Evolutionary conservation across 306 rosid genomes (phyloP).

Genomic region (Luffa aegyptiaca): DNA sequence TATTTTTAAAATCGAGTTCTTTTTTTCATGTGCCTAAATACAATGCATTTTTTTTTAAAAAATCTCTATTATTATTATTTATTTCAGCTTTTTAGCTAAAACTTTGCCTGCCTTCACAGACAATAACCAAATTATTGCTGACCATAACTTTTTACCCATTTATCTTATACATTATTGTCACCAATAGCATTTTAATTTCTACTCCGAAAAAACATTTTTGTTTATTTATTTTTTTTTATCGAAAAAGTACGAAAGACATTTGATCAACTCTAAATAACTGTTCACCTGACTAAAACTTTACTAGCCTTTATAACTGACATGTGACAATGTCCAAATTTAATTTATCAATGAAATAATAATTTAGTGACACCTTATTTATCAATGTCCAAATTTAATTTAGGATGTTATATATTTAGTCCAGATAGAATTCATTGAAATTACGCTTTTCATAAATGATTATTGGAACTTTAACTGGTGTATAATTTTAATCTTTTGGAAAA

Average conservation of each 20-base stretch:
- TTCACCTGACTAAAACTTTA: background rate
- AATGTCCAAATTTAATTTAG: no score
- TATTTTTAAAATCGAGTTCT: background rate
- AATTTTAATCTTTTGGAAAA: background rate
- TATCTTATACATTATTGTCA: constrained; percentile 8
- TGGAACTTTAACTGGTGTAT: background rate
- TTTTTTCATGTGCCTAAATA: background rate
- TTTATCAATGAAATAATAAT: no score
- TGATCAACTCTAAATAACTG: background rate
- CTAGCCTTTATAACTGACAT: no score
- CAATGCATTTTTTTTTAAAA: background rate
- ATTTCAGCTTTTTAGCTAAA: constrained; percentile 13
- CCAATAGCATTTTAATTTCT: background rate
- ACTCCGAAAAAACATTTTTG: background rate
- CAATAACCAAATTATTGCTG: constrained; percentile 20
- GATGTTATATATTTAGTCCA: background rate
- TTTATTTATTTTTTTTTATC: background rate
- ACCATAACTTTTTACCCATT: constrained; percentile 14
- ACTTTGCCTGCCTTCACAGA: constrained; percentile 17
- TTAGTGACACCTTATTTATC: no score
- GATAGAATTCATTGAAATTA: background rate
- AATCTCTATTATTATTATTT: background rate
- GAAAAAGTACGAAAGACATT: background rate
- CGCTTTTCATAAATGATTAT: background rate
- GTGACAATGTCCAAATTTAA: no score